Conservation (phyloP, 1,139 yeast genomes). For the Diutina ranongensis region DNA sequence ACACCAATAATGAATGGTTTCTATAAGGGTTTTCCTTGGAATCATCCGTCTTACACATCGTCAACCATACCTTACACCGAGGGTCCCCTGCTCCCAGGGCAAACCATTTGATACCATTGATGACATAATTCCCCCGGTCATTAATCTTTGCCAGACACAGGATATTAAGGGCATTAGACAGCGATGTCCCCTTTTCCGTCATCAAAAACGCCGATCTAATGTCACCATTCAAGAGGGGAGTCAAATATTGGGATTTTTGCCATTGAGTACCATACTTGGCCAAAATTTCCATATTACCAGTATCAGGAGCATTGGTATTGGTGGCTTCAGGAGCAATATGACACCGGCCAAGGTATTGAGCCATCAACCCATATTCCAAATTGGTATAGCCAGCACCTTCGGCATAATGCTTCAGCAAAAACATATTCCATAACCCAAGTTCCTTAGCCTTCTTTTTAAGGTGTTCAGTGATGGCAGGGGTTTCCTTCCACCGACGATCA, state of each 20-base stretch:
- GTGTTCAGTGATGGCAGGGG: slow-evolving; percentile 41
- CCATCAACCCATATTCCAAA: slow-evolving; percentile 62
- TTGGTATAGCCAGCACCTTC: slow-evolving; percentile 51
- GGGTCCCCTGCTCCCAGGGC: slow-evolving; percentile 73
- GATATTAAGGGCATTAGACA: slow-evolving; percentile 60
- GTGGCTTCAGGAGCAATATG: slow-evolving; percentile 51
- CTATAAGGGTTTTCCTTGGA: slow-evolving; percentile 22
- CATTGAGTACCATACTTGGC: slow-evolving; percentile 44
- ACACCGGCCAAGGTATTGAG: slow-evolving; percentile 52
- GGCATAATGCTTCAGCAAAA: slow-evolving; percentile 41
- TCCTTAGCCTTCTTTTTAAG: slow-evolving; percentile 44
- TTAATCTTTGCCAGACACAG: slow-evolving; percentile 36
- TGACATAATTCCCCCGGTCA: slow-evolving; percentile 36
- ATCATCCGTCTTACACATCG: slow-evolving; percentile 53
- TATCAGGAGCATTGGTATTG: slow-evolving; percentile 59
- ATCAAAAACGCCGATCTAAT: slow-evolving; percentile 59
- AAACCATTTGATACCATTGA: slow-evolving; percentile 67
- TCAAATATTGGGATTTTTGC: slow-evolving; percentile 44
- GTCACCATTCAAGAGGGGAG: slow-evolving; percentile 46
- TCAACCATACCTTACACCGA: slow-evolving; percentile 47
- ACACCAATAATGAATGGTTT: slow-evolving; percentile 51
- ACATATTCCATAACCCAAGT: slow-evolving; percentile 57
- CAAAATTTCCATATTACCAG: slow-evolving; percentile 66
- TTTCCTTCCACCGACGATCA: slow-evolving; percentile 33
- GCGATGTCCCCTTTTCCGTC: slow-evolving; percentile 59